Percentiles rank a stretch among this genome's conserved stretches.
Evolutionary conservation across 202 grass and related monocot species (phyloP).

Genomic region (Zoysia matrella): DNA sequence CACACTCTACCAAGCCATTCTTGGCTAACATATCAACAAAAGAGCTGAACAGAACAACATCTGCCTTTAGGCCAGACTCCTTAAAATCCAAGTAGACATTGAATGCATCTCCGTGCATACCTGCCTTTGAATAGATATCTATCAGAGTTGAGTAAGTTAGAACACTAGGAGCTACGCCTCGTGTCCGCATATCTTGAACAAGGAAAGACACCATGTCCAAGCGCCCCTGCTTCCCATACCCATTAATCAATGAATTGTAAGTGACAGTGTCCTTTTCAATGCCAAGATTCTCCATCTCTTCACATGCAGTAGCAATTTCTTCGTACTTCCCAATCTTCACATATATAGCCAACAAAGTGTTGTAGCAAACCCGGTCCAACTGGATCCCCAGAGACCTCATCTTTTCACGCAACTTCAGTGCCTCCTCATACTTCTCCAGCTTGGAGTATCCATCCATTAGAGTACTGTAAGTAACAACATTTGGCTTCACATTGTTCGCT

Average conservation of each 20-base stretch:
- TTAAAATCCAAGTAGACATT: constrained; percentile 96
- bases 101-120: constrained; percentile 94
- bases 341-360: constrained; percentile 90
- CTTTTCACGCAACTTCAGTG: constrained; percentile 75
- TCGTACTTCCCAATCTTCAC: constrained; percentile 83
- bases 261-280: constrained; percentile 95
- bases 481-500: constrained; percentile 71
- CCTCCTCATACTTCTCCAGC: constrained; percentile 86
- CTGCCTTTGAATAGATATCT: constrained; percentile 97
- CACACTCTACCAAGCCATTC: constrained; percentile 95
- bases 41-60: constrained; percentile 97
- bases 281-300: constrained; percentile 82
- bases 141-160: constrained; percentile 97
- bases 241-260: constrained; percentile 97
- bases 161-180: constrained; percentile 72
- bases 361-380: constrained; percentile 92
- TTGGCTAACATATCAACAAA: constrained; percentile 98
- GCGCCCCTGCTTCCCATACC: constrained; percentile 91
- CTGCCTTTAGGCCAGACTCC: constrained; percentile 90
- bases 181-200: constrained; percentile 90
- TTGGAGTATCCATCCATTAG: constrained; percentile 96
- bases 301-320: constrained; percentile 80
- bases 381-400: constrained; percentile 83
- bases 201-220: constrained; percentile 81
- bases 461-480: constrained; percentile 98